Percentiles rank a stretch among this genome's conserved stretches.
Evolutionary conservation across 306 rosid genomes (phyloP).

Genomic region (Canavalia gladiata): DNA sequence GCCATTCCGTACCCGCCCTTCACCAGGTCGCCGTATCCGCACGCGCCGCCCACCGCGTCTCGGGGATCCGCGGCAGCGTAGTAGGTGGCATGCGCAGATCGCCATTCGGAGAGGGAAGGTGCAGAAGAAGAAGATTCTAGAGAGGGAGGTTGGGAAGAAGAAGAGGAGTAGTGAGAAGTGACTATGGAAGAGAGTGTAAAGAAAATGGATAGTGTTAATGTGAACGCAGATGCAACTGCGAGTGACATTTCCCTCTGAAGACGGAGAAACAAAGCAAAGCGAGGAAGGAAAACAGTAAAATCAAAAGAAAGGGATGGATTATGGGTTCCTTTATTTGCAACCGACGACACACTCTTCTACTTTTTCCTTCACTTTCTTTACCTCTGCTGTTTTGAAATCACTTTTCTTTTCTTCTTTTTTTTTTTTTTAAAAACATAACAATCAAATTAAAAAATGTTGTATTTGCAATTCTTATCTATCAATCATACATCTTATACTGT

Average conservation of each 20-base stretch:
- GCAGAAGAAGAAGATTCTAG: constrained; percentile 35
- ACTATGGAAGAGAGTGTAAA: constrained; percentile 53
- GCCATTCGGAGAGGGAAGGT: constrained; percentile 68
- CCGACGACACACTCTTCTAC: constrained; percentile 28
- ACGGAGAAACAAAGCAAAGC: background rate
- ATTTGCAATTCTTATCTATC: background rate
- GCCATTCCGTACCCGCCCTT: constrained; percentile 86
- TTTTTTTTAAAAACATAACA: background rate
- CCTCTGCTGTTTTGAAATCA: background rate
- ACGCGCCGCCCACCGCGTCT: constrained; percentile 89
- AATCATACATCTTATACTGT: background rate
- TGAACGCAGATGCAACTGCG: background rate
- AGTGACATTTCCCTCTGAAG: constrained; percentile 54
- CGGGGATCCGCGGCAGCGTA: constrained; percentile 91
- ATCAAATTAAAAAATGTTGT: background rate
- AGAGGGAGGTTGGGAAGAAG: constrained; percentile 29
- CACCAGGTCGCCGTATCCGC: constrained; percentile 86
- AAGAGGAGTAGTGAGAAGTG: constrained; percentile 63
- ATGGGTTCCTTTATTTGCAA: constrained; percentile 33
- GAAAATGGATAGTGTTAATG: constrained; percentile 33
- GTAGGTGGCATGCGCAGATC: constrained; percentile 90
- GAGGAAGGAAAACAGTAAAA: too few species aligned
- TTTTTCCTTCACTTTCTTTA: background rate
- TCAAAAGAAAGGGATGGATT: background rate
- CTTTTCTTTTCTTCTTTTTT: background rate